Evolutionary conservation across 257 asterid species (phyloP).

Genomic region (Verbascum thapsus): DNA sequence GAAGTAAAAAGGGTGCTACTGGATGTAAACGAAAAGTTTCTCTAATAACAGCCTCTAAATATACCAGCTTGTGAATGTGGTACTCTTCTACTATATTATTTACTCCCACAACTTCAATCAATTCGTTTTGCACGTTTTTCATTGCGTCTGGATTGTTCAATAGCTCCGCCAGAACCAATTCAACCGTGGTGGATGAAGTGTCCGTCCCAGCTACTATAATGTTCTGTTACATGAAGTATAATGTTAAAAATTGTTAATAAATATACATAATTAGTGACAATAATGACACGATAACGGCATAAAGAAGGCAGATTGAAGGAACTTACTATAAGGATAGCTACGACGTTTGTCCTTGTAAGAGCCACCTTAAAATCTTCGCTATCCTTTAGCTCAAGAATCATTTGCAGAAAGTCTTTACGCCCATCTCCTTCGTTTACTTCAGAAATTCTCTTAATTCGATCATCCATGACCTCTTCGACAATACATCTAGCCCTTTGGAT

Average conservation of each 20-base stretch:
- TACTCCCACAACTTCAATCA: too few relatives aligned
- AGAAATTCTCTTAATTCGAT: too few relatives aligned
- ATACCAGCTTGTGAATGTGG: too few relatives aligned
- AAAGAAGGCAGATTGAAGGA: too few relatives aligned
- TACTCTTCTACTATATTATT: too few relatives aligned
- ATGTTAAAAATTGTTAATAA: too few relatives aligned
- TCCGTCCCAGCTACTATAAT: too few relatives aligned
- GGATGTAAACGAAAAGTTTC: slow-evolving; percentile 21
- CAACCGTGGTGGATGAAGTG: slow-evolving; percentile 6
- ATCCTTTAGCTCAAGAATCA: slow-evolving; percentile 34
- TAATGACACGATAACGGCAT: too few relatives aligned
- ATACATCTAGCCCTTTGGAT: too few relatives aligned
- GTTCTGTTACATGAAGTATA: too few relatives aligned
- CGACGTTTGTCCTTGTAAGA: slow-evolving; percentile 16
- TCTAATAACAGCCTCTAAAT: slow-evolving; percentile 10
- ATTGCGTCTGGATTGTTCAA: slow-evolving; percentile 1
- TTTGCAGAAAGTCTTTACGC: slow-evolving; percentile 38
- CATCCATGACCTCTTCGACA: neutral
- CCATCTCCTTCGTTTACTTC: too few relatives aligned
- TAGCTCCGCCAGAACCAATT: slow-evolving; percentile 20
- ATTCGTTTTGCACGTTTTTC: slow-evolving; percentile 9
- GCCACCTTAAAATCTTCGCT: slow-evolving; percentile 15
- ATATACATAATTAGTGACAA: too few relatives aligned
- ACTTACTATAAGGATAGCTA: slow-evolving; percentile 35
- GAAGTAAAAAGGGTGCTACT: neutral